Conservation (phyloP, 768 basidiomycete genomes). For the Xerocomus potaroensis region DNA sequence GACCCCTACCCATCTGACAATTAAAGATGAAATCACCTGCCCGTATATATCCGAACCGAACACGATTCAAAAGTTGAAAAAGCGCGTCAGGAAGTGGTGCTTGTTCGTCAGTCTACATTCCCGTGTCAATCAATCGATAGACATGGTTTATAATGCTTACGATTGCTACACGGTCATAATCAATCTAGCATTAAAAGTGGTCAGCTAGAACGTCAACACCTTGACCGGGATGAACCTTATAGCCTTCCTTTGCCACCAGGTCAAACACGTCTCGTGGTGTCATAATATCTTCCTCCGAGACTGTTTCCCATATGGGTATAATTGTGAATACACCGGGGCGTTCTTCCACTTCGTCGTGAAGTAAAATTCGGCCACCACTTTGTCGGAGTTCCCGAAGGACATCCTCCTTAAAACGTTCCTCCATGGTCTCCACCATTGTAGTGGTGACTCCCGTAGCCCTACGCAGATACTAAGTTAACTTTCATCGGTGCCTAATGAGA, state of each 20-base stretch:
- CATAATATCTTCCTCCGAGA: conserved; percentile 76
- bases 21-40: conserved; percentile 88
- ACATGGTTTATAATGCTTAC: conserved; percentile 39
- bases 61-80: conserved; percentile 69
- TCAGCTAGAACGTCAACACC: conserved; percentile 4
- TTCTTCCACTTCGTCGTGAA: conserved; percentile 96
- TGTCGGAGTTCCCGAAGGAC: conserved; percentile 75
- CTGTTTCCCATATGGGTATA: conserved; percentile 92
- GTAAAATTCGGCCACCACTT: conserved; percentile 69
- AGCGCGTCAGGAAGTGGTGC: conserved; percentile 89
- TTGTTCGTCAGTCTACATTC: conserved; percentile 88
- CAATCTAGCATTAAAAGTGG: conserved; percentile 46
- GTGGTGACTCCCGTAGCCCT: conserved; percentile 95
- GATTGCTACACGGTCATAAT: conserved; percentile 87
- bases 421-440: conserved; percentile 87
- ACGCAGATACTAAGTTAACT: background rate
- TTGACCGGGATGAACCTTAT: conserved; percentile 38
- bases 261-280: conserved; percentile 83
- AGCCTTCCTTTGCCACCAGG: conserved; percentile 71
- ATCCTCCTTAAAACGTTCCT: conserved; percentile 81
- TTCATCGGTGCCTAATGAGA: background rate
- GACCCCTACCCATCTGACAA: conserved; percentile 91
- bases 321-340: conserved; percentile 86
- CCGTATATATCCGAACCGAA: conserved; percentile 51
- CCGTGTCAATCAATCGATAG: conserved; percentile 3